phyloP scores from a whole-genome alignment of 768 basidiomycete genomes.

The Hortiboletus campestris region DNA sequence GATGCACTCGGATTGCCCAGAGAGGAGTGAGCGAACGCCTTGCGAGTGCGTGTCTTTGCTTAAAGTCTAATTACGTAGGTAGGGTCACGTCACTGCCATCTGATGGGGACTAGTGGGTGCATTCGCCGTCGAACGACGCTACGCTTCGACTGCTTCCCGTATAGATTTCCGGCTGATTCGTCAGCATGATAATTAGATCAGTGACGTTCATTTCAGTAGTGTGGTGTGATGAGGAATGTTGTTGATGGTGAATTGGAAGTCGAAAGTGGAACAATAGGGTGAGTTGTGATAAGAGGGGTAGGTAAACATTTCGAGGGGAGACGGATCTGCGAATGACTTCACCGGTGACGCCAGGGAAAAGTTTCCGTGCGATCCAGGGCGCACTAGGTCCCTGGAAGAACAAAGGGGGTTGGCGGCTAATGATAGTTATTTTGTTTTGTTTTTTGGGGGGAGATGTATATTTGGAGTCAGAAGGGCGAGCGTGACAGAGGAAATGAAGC shows the following conservation, averaged over 20 bases:
- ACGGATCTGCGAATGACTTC: constrained; percentile 35
- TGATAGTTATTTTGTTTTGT: constrained; percentile 3
- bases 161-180: constrained; percentile 12
- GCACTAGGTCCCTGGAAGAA: constrained; percentile 27
- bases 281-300: constrained; percentile 21
- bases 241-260: constrained; percentile 25
- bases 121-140: constrained; percentile 14
- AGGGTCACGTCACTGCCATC: constrained; percentile 32
- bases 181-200: constrained; percentile 13
- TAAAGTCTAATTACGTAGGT: constrained; percentile 39
- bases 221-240: constrained; percentile 20
- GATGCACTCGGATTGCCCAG: constrained; percentile 19
- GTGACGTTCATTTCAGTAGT: constrained; percentile 12
- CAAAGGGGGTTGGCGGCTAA: neutral
- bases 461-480: constrained; percentile 14
- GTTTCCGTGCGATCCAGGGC: constrained; percentile 16
- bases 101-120: constrained; percentile 20
- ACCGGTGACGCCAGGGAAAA: constrained; percentile 23
- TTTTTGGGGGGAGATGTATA: constrained; percentile 27
- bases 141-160: constrained; percentile 12
- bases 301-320: constrained; percentile 8
- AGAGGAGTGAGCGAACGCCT: constrained; percentile 19
- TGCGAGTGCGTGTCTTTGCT: constrained; percentile 32
- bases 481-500: constrained; percentile 20
- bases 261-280: constrained; percentile 8